These are phyloP conservation scores for Nemania abortiva DNA, from an alignment of 2,329 filamentous ascomycete species.

Conservation along the genomic window DNA sequence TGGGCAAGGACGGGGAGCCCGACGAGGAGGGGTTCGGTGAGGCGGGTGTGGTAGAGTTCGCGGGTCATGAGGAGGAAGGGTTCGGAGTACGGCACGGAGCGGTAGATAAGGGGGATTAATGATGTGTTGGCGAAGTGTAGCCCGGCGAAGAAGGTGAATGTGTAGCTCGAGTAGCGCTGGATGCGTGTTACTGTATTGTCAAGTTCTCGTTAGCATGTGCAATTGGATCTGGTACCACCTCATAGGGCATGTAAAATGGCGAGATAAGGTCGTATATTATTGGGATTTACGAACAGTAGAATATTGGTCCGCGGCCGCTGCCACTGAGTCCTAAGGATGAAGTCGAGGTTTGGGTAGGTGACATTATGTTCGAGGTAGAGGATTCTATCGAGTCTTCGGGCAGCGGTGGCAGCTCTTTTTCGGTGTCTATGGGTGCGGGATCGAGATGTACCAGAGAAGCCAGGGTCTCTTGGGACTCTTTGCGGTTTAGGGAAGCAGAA, in stretches of 20 bases:
- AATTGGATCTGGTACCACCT: background rate
- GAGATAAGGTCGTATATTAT: too few relatives aligned
- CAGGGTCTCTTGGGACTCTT: constrained; percentile 66
- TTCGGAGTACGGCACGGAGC: constrained; percentile 80
- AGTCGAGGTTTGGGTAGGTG: constrained; percentile 57
- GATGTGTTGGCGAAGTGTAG: constrained; percentile 87
- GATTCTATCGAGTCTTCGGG: constrained; percentile 53
- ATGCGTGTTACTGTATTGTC: constrained; percentile 62
- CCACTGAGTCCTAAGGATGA: constrained; percentile 69
- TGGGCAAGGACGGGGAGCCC: constrained; percentile 80
- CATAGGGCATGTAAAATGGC: too few relatives aligned
- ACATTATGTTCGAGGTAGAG: constrained; percentile 52
- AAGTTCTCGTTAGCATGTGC: constrained; percentile 7
- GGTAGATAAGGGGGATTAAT: constrained; percentile 80
- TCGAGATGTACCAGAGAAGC: constrained; percentile 82
- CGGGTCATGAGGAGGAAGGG: constrained; percentile 90
- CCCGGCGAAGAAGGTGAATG: constrained; percentile 79
- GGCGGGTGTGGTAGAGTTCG: constrained; percentile 88
- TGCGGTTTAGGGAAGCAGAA: constrained; percentile 53
- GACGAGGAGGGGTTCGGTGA: constrained; percentile 84
- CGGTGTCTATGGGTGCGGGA: constrained; percentile 79
- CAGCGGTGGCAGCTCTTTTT: constrained; percentile 61
- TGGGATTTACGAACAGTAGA: constrained; percentile 71
- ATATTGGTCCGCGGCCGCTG: constrained; percentile 75
- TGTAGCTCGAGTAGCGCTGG: constrained; percentile 91